Percentiles rank a stretch among this genome's conserved stretches.
phyloP scores from a whole-genome alignment of 441 rosid species.

The Arabidopsis lyrata region DNA sequence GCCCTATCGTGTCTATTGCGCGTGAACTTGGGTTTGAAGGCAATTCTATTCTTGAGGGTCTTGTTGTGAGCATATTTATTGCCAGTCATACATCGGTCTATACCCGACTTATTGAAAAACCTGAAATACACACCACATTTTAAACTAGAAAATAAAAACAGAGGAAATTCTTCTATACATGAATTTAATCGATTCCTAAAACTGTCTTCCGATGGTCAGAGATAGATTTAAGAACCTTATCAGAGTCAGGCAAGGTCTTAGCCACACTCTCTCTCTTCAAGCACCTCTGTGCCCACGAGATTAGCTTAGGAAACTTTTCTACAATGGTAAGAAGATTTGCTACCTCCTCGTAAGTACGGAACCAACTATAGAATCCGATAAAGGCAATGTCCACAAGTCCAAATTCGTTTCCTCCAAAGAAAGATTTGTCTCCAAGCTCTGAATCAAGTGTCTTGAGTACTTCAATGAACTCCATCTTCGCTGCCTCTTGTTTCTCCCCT shows the following conservation, averaged over 20 bases:
- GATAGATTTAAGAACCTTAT: conserved; percentile 34
- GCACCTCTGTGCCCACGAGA: conserved; percentile 14
- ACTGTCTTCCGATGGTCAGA: conserved; percentile 13
- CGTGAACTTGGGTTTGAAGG: conserved; percentile 80
- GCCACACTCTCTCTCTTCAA: conserved; percentile 38
- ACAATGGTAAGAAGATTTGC: background rate
- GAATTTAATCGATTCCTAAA: background rate
- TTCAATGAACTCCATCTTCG: background rate
- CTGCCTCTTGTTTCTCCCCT: conserved; percentile 26
- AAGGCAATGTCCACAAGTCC: conserved; percentile 15
- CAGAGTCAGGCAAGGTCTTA: conserved; percentile 14
- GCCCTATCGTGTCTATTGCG: conserved; percentile 77
- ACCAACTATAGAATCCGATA: conserved; percentile 19
- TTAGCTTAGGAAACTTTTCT: conserved; percentile 3
- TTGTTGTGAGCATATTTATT: conserved; percentile 83
- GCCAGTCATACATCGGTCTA: no score
- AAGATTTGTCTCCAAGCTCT: conserved; percentile 11
- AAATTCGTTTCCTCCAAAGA: background rate
- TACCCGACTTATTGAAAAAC: background rate
- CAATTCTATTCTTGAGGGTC: conserved; percentile 70
- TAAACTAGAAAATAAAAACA: background rate
- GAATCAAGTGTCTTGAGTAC: background rate
- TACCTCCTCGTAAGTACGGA: conserved; percentile 1
- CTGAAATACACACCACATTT: background rate
- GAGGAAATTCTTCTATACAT: background rate